These are phyloP conservation scores for Vitis hybrid DNA, from an alignment of 177 flowering plant genomes.

Conservation along the genomic window DNA sequence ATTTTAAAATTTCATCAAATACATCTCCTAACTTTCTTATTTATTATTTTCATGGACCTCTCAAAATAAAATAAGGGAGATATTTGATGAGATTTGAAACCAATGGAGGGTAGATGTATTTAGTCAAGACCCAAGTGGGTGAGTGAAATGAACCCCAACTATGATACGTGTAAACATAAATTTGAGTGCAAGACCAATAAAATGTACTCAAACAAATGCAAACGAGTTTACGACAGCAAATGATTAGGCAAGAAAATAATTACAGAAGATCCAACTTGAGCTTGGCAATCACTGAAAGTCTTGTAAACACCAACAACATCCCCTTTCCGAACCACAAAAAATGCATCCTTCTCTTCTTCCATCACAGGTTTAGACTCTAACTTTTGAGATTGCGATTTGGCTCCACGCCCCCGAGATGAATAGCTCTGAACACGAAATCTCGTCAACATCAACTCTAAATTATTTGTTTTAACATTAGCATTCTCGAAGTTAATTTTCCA, in stretches of 20 bases:
- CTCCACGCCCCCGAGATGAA: slow-evolving; percentile 28
- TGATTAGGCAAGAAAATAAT: neutral
- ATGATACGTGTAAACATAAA: no score
- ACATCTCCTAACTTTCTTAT: no score
- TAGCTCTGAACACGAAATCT: slow-evolving; percentile 47
- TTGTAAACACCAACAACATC: slow-evolving; percentile 82
- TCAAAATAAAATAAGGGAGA: no score
- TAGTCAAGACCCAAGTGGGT: no score
- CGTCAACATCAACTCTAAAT: slow-evolving; percentile 26
- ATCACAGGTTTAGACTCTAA: slow-evolving; percentile 28
- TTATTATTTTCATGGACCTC: no score
- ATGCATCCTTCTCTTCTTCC: slow-evolving; percentile 61
- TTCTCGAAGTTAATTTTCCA: slow-evolving; percentile 31
- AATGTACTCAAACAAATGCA: no score
- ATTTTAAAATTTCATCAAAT: no score
- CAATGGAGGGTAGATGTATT: no score
- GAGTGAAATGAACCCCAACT: no score
- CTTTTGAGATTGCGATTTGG: slow-evolving; percentile 21
- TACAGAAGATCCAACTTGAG: slow-evolving; percentile 82
- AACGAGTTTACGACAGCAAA: neutral
- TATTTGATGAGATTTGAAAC: no score
- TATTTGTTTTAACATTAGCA: slow-evolving; percentile 26
- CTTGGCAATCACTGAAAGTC: slow-evolving; percentile 74
- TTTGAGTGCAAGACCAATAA: no score
- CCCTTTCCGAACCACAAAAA: slow-evolving; percentile 91